Base-by-base conservation (phyloP, 179 eudicot species). In the Nepenthes alata region DNA sequence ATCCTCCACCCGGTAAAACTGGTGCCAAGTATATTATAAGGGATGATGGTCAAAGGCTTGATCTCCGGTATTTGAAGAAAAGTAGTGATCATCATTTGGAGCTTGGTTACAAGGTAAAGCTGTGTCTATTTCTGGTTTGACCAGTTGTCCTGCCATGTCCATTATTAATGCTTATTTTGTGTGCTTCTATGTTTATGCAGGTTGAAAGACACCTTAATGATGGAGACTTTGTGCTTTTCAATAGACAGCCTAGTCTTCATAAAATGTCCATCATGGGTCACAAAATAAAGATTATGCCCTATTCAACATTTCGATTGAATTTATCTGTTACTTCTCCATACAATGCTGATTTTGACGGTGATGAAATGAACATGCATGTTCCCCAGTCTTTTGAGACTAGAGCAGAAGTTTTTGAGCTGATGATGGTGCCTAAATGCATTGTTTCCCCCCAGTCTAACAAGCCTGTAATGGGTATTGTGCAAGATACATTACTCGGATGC, bases 231-330 rank as follows among this genome's bases (percentile, higher is more conserved):
- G 97, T 95, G 38, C 95, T 95, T 70, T 91, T 95, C 75, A 95
- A 95, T 65, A 77, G 99, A 70, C 99, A 95, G 69, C 99, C 99
- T 10, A 95, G 99, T 85, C 87, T 95, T 47, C 99, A 95, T 62
- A 95, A 95, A 73, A 95, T 91, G 99, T 95, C 99, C 58, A 95
- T 95, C 9, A 95, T 95, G 99, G 99, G 99, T 37, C 99, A 95
- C 64, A 78, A 93, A 64, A 95, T 95, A 66, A 95, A 91, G 81
- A 95, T 95, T 62, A 95, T 95, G 99, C 97, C 99, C 11, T 86
- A 91, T 62, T 95, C 99, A 55, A 95, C 97, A 35, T 95, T 95
- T 73, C 88, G 97, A 14, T 65, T 95, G 66, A 95, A 95, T 63
- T 74, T 95, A 61, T 95, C 99, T 35, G 99, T 95, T 35, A 95